Conservation (phyloP, 2,329 filamentous ascomycete species). For the Hypoxylon sp. region DNA sequence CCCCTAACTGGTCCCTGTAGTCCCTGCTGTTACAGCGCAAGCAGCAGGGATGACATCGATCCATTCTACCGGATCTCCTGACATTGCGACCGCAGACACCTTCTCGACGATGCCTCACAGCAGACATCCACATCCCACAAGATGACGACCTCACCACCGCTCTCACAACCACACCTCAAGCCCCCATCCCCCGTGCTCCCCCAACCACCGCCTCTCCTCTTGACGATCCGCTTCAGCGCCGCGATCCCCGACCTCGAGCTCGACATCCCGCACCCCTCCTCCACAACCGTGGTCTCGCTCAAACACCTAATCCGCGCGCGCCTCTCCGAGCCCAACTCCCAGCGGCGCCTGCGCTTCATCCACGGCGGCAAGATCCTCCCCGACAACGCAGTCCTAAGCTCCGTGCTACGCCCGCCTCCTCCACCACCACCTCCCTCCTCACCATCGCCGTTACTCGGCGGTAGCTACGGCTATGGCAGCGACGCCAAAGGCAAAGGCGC, state of each 20-base stretch:
- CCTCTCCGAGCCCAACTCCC: slow-evolving; percentile 73
- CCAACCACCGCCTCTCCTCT: slow-evolving; percentile 68
- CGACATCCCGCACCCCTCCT: slow-evolving; percentile 76
- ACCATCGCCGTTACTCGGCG: slow-evolving; percentile 23
- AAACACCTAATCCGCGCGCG: slow-evolving; percentile 85
- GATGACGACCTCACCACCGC: slow-evolving; percentile 39
- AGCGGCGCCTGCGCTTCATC: slow-evolving; percentile 87
- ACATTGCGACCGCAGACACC: not conserved
- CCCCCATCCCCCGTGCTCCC: slow-evolving; percentile 30
- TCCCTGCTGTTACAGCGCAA: slow-evolving; percentile 11
- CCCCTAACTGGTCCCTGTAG: slow-evolving; percentile 5
- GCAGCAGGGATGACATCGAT: slow-evolving; percentile 15
- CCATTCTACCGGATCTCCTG: slow-evolving; percentile 26
- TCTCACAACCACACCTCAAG: slow-evolving; percentile 28
- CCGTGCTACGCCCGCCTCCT: slow-evolving; percentile 75
- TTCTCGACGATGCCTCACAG: slow-evolving; percentile 9
- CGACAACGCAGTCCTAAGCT: slow-evolving; percentile 77
- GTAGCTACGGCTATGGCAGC: slow-evolving; percentile 31
- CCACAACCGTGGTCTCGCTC: slow-evolving; percentile 81
- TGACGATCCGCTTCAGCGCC: slow-evolving; percentile 92
- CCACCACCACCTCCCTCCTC: slow-evolving; percentile 63
- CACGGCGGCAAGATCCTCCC: slow-evolving; percentile 88
- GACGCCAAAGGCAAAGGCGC: slow-evolving; percentile 28
- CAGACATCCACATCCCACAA: slow-evolving; percentile 9
- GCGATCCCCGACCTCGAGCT: slow-evolving; percentile 87